Base-by-base conservation (phyloP, 352 stramenopile genomes). In the Saprolegnia diclina region DNA sequence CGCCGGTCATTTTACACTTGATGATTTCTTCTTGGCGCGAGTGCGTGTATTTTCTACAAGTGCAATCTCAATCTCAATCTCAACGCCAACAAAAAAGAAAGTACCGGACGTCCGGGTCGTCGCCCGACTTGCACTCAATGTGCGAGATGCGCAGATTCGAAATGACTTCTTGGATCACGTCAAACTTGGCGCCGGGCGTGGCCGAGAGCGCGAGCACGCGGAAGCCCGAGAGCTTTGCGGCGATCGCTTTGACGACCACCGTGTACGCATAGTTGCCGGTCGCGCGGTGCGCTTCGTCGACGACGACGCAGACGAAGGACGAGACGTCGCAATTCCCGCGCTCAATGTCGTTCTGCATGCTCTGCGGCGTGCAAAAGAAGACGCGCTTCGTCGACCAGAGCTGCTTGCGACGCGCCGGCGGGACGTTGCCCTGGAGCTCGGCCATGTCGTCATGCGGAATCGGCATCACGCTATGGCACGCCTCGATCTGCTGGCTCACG, bases 301-400 rank as follows among this genome's bases (percentile, higher is more conserved):
- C 76, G 0, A 99, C 96, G 40, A 99, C 74, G 68, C 96, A 99
- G 18, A 98, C 96, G 67, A 99, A 89, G 9, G 80, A 76, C 55
- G 89, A 77, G 0, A 88, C 82, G 55, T 79, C 71, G 48, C 87
- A 96, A 7, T 94, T 79, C 5, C 82, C 80, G 22, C 82, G 75
- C 42, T 94, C 76, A 42, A 99, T 77, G 74, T 99, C 97, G 66
- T 99, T 99, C 65, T 97, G 79, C 54, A 99, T 80, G 44, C 93
- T 99, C 78, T 99, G 97, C 5, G 97, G 97, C 24, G 97, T 99
- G 73, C 96, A 99, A 72, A 98, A 99, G 77, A 99, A 99, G 29
- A 99, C 91, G 11, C 95, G 89, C 65, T 94, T 94, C 24, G 88
- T 79, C 19, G 79, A 73, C 97, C 97, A 99, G 1, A 98, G 78